Base-by-base conservation (phyloP, 1,284 basidiomycete genomes). In the Singerocomus rubriflavus region DNA sequence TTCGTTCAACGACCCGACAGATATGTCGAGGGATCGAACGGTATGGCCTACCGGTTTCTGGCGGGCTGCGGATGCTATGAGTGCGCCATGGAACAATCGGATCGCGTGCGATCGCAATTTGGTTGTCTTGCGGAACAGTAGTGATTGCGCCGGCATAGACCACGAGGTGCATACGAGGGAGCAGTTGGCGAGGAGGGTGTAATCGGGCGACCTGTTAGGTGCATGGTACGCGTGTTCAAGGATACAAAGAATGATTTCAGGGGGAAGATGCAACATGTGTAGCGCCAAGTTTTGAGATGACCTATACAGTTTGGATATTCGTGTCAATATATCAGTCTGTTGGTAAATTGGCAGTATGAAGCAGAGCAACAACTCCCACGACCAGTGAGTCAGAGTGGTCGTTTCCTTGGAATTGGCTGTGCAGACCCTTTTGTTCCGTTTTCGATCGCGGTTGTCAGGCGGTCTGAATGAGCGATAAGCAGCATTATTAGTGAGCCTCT, bases 201-300 rank as follows among this genome's bases (percentile, higher is more conserved):
- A 63, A 55, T 78, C 70, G 1, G 72, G 69, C 1, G 44, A 44
- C 40, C 63, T 64, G 4, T 25, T 17, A 2, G 53, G 44, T 2
- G 56, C 54, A 56, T 74, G 74, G 60, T 76, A 78, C 8, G 54
- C 51, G 17, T 64, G 47, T 33, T 70, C 67, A 2, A 73, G 55
- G 54, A 84, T 73, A 57, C 65, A 67, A 26, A 75, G 67, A 17
- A 79, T 72, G 42, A 82, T 59, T 45, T 76, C 75, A 21, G 59
- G 47, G 0, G 73, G 74, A 26, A 76, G 52, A 36, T 29, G 41
- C 9, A 44, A 48, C 58, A 66, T 62, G 6, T 2, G 32, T 17
- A 10, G 38, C 6, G 9, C 14, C 17, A 9, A 10, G 9, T n/a
- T 11, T 46, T 26, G 13, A 45, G 25, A 9, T 27, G n/a, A 17